Conservation (phyloP, 257 asterid genomes). For the Solanum commersonii region DNA sequence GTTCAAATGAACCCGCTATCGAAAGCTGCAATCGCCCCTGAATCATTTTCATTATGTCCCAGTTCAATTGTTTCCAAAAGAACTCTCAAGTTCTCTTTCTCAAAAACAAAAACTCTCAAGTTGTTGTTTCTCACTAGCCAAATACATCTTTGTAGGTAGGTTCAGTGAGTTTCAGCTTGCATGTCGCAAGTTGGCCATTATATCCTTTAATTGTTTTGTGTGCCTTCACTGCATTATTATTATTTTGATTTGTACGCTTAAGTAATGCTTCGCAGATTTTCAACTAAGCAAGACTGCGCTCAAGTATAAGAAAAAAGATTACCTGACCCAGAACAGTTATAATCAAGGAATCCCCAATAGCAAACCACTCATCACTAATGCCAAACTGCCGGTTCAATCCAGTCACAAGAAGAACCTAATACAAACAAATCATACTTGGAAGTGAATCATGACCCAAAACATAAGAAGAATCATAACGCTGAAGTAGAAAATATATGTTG, state of each 20-base stretch:
- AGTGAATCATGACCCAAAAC: not conserved
- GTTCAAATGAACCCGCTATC: not conserved
- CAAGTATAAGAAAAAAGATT: not conserved
- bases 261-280: not conserved
- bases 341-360: conserved; percentile 88
- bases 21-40: not conserved
- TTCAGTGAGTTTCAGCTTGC: not conserved
- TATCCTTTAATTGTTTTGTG: not conserved
- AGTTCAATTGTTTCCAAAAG: not conserved
- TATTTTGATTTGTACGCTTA: not conserved
- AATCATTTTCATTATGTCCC: not conserved
- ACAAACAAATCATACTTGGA: not conserved
- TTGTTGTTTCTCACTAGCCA: not conserved
- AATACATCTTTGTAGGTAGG: not conserved
- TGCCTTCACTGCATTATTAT: not conserved
- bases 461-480: not conserved
- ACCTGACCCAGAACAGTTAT: conserved; percentile 96
- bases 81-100: not conserved
- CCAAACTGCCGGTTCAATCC: conserved; percentile 76
- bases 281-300: not conserved
- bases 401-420: conserved; percentile 75
- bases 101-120: not conserved
- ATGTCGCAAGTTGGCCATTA: not conserved
- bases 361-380: conserved; percentile 92
- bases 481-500: not conserved